phyloP scores from a whole-genome alignment of 2,329 filamentous ascomycete species.

The Xylariaceae sp. region DNA sequence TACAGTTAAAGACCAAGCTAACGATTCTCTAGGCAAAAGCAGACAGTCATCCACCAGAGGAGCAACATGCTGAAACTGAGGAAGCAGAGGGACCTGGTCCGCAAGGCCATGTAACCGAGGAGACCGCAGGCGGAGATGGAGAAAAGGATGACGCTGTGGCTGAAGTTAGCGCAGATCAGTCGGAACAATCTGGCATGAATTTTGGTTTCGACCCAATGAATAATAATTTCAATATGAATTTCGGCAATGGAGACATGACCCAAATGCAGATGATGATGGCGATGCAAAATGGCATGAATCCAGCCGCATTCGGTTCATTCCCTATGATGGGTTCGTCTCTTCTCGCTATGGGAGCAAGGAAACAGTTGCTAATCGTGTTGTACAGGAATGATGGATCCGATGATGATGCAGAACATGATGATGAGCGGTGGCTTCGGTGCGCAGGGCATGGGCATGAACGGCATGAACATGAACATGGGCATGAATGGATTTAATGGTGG shows the following conservation, averaged over 20 bases:
- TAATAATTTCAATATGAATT: constrained; percentile 65
- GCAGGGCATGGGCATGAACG: constrained; percentile 76
- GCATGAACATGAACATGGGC: constrained; percentile 82
- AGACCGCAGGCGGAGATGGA: constrained; percentile 31
- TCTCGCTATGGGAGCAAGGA: constrained; percentile 19
- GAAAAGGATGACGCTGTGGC: constrained; percentile 40
- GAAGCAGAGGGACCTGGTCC: constrained; percentile 26
- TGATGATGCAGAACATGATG: constrained; percentile 76
- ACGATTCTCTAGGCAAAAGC: constrained; percentile 14
- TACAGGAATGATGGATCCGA: constrained; percentile 85
- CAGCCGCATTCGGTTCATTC: constrained; percentile 62
- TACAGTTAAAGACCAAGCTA: constrained; percentile 8
- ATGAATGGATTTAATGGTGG: constrained; percentile 73
- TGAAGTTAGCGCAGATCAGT: constrained; percentile 42
- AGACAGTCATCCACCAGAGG: constrained; percentile 19
- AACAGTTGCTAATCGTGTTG: constrained; percentile 39
- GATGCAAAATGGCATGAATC: constrained; percentile 72
- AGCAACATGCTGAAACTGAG: constrained; percentile 23
- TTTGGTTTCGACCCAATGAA: constrained; percentile 49
- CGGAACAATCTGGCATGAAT: constrained; percentile 39
- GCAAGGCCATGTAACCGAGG: constrained; percentile 24
- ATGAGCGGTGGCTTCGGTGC: constrained; percentile 79
- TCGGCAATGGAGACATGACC: constrained; percentile 70
- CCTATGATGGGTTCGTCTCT: constrained; percentile 80
- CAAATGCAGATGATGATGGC: constrained; percentile 84